A percentile compares a stretch with the other conserved stretches of the same genome.
phyloP scores from a whole-genome alignment of 2,329 filamentous ascomycete genomes.

The Colletotrichum kahawae region DNA sequence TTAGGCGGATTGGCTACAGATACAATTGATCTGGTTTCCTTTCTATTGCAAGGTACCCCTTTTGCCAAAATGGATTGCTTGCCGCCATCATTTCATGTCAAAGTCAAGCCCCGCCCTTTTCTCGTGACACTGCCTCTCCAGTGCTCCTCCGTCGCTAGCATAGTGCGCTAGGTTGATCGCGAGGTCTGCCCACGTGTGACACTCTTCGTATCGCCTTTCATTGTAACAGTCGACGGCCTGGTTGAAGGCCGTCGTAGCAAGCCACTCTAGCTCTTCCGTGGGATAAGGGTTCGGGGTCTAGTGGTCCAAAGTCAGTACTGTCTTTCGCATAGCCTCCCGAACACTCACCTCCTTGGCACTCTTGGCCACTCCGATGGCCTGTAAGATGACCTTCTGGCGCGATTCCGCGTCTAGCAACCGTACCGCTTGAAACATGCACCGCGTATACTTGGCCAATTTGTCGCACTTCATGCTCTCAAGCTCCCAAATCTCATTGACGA shows the following conservation, averaged over 20 bases:
- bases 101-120: neutral
- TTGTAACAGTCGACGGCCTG: slow-evolving; percentile 71
- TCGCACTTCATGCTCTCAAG: slow-evolving; percentile 59
- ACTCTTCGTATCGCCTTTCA: slow-evolving; percentile 56
- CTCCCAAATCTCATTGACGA: slow-evolving; percentile 72
- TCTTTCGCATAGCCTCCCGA: neutral
- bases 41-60: neutral
- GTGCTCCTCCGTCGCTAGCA: slow-evolving; percentile 55
- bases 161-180: slow-evolving; percentile 67
- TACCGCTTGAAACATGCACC: slow-evolving; percentile 75
- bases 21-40: neutral
- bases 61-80: neutral
- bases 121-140: slow-evolving; percentile 29
- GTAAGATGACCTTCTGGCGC: slow-evolving; percentile 67
- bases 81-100: neutral
- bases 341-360: slow-evolving; percentile 51
- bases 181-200: slow-evolving; percentile 66
- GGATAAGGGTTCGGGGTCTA: slow-evolving; percentile 61
- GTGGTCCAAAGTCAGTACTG: slow-evolving; percentile 12
- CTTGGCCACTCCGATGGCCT: slow-evolving; percentile 60
- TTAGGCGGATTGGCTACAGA: neutral
- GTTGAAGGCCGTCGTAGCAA: slow-evolving; percentile 74
- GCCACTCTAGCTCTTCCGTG: slow-evolving; percentile 73
- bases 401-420: slow-evolving; percentile 60
- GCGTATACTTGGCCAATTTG: slow-evolving; percentile 77